These are phyloP conservation scores for Suhomyces tanzawaensis DNA, from an alignment of 805 yeast species.

Conservation along the genomic window DNA sequence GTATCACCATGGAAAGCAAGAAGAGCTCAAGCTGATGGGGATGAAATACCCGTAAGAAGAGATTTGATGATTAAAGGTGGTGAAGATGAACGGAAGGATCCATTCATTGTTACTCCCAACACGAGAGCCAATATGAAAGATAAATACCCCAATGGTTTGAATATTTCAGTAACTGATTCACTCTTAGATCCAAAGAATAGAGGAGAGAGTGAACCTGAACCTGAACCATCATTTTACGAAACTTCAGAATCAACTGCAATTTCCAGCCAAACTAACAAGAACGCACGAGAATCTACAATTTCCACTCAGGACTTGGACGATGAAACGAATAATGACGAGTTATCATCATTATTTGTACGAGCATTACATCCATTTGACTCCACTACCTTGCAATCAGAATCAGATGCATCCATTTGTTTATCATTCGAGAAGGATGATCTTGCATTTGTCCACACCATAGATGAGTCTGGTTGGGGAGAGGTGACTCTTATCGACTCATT, in stretches of 20 bases:
- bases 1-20: conserved; percentile 3
- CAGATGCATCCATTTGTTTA: conserved; percentile 70
- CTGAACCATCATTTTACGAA: neutral
- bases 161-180: conserved; percentile 19
- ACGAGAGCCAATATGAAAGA: conserved; percentile 11
- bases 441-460: conserved; percentile 76
- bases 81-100: conserved; percentile 19
- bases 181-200: conserved; percentile 15
- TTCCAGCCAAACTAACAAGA: neutral
- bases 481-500: conserved; percentile 65
- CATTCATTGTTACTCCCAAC: conserved; percentile 12
- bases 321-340: conserved; percentile 42
- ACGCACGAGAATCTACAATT: conserved; percentile 3
- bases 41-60: conserved; percentile 26
- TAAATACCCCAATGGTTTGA: conserved; percentile 21
- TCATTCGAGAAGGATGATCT: conserved; percentile 68
- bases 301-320: conserved; percentile 4
- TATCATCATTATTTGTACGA: conserved; percentile 52
- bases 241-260: neutral
- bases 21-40: conserved; percentile 8
- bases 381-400: conserved; percentile 54
- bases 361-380: conserved; percentile 62
- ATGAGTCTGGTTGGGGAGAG: conserved; percentile 87
- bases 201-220: neutral
- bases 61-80: conserved; percentile 22